phyloP scores from a whole-genome alignment of 2,329 filamentous ascomycete species.

The Penicillium brasilianum region DNA sequence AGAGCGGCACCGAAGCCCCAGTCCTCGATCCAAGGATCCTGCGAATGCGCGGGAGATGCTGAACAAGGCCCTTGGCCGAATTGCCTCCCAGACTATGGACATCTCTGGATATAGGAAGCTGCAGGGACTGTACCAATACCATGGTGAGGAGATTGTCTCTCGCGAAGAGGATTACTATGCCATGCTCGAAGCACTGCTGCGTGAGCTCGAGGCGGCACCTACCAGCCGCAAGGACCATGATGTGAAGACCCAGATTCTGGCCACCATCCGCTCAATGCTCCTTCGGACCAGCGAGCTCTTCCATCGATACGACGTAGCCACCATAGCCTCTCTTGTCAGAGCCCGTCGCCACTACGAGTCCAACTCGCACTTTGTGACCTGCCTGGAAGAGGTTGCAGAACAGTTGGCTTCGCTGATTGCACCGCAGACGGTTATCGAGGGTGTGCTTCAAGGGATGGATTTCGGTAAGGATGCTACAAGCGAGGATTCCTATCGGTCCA shows the following conservation, averaged over 20 bases:
- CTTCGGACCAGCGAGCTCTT: slow-evolving; percentile 43
- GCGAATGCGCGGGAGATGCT: slow-evolving; percentile 46
- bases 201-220: slow-evolving; percentile 42
- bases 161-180: slow-evolving; percentile 45
- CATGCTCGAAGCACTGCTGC: slow-evolving; percentile 45
- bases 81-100: slow-evolving; percentile 44
- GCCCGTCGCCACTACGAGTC: slow-evolving; percentile 46
- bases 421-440: slow-evolving; percentile 34
- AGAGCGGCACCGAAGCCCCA: slow-evolving; percentile 43
- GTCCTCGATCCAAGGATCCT: slow-evolving; percentile 46
- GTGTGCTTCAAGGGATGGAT: slow-evolving; percentile 39
- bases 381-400: slow-evolving; percentile 46
- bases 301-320: slow-evolving; percentile 40
- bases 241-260: slow-evolving; percentile 49
- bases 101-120: slow-evolving; percentile 51
- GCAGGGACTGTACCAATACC: slow-evolving; percentile 47
- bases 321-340: slow-evolving; percentile 44
- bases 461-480: slow-evolving; percentile 37
- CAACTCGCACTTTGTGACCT: slow-evolving; percentile 47
- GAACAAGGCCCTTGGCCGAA: slow-evolving; percentile 43
- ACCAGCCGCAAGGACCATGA: slow-evolving; percentile 41
- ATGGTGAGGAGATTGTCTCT: slow-evolving; percentile 41
- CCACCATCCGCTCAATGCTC: slow-evolving; percentile 48
- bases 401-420: slow-evolving; percentile 38
- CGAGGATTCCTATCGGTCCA: slow-evolving; percentile 38